Conservation (phyloP, 2,329 filamentous ascomycete genomes). For the Drechmeria coniospora region DNA sequence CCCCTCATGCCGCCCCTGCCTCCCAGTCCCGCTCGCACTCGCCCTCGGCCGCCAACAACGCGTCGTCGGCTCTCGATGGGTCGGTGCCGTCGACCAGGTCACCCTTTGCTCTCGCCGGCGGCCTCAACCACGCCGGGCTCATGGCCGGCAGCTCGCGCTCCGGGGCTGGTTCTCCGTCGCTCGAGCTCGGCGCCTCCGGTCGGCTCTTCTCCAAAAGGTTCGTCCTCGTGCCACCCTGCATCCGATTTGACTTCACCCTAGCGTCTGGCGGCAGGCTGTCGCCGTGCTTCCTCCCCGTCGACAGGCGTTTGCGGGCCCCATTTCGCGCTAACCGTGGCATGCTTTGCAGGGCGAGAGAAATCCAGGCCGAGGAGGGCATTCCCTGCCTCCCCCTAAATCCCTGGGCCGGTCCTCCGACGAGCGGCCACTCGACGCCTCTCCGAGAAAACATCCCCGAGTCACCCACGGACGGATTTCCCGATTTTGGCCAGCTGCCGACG, state of each 20-base stretch:
- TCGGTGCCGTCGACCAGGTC: slow-evolving; percentile 50
- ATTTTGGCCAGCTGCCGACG: slow-evolving; percentile 60
- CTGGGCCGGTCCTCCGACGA: slow-evolving; percentile 93
- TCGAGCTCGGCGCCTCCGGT: slow-evolving; percentile 59
- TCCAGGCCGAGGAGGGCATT: slow-evolving; percentile 89
- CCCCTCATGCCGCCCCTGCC: slow-evolving; percentile 46
- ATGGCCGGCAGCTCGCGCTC: slow-evolving; percentile 52
- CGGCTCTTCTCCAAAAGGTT: slow-evolving; percentile 89
- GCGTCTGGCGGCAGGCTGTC: too few relatives aligned
- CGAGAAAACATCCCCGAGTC: slow-evolving; percentile 97
- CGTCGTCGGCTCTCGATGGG: slow-evolving; percentile 67
- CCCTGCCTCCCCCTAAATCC: slow-evolving; percentile 50
- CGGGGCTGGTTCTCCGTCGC: slow-evolving; percentile 89
- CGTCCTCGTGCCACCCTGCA: slow-evolving; percentile 15
- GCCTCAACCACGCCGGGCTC: slow-evolving; percentile 41
- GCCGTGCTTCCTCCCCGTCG: slow-evolving; percentile 3
- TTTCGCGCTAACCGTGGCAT: neutral
- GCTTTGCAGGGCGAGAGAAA: slow-evolving; percentile 67
- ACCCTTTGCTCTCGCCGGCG: slow-evolving; percentile 53
- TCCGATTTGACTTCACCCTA: slow-evolving; percentile 3
- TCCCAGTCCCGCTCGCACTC: slow-evolving; percentile 57
- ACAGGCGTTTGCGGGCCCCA: neutral
- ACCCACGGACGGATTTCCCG: slow-evolving; percentile 87
- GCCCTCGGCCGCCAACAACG: slow-evolving; percentile 64
- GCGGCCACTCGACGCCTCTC: slow-evolving; percentile 87